Evolutionary conservation across 371 early-diverging fungal species (phyloP), one percentile per base, ranked within the genome.

Genomic region (Mortierella sp.): DNA sequence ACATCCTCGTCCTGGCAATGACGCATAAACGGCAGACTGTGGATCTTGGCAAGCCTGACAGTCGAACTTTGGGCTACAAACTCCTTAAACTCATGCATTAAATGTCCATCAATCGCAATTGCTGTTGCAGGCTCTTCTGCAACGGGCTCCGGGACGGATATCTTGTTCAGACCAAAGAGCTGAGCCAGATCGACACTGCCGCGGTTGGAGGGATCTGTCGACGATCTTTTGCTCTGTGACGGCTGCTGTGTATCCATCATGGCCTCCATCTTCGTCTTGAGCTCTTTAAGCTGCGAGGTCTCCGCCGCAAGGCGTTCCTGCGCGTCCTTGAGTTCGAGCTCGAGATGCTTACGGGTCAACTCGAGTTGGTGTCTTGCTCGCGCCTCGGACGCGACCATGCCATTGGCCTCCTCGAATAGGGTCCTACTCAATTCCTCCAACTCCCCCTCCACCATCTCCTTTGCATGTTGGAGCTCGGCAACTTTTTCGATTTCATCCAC

Each of bases 351-450:
- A 43, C 85, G 85, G 11, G 86, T 84, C 19, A 86, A 54, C 56
- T 90, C 87, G 37, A 85, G 64, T 26, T 87, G 83, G 57, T 88
- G 76, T 51, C 87, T 81, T 50, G 86, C 87, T 55, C 90, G 78
- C 43, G 91, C 89, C 72, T 96, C 96, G 17, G 89, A 84, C 4
- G 95, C 92, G 6, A 98, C 98, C 91, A 97, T 89, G 5, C 83
- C 86, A 62, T 98, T 97, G 0, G 97, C 97, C 78, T 96, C 93
- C 65, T 96, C 95, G 81, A 97, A 97, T 41, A 98, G 80, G 53
- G 86, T 85, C 39, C 91, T 85, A 26, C 94, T 94, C 50, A 96
- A 78, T 43, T 95, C 97, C 75, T 96, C 97, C 27, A 97, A 80
- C 76, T 98, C 97, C 21, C 90, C 92, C 72, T 96, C 94, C 1